phyloP scores from a whole-genome alignment of 495 filamentous ascomycete genomes.

The Darksidea phi region DNA sequence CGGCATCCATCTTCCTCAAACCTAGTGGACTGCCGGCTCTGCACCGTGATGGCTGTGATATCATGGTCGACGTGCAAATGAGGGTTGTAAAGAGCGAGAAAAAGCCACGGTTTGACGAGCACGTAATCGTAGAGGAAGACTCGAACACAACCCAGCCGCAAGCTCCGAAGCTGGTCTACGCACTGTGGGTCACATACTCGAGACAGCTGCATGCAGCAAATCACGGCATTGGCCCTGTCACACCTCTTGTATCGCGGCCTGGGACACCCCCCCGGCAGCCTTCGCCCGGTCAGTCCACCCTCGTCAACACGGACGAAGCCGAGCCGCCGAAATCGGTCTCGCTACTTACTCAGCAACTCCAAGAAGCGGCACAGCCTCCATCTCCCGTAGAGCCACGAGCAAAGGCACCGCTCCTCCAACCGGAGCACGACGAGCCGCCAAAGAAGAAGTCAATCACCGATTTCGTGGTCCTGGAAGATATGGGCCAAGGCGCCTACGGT shows the following conservation, averaged over 20 bases:
- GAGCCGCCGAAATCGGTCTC: conserved; percentile 44
- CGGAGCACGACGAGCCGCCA: conserved; percentile 25
- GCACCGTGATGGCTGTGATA: conserved; percentile 85
- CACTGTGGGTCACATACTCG: conserved; percentile 96
- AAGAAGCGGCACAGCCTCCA: conserved; percentile 52
- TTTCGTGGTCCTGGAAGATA: conserved; percentile 92
- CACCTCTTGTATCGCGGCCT: conserved; percentile 58
- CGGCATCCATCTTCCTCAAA: conserved; percentile 71
- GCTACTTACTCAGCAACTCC: conserved; percentile 72
- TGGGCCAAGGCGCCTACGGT: conserved; percentile 97
- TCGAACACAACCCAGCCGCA: conserved; percentile 44
- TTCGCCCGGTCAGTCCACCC: conserved; percentile 67
- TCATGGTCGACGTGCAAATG: conserved; percentile 93
- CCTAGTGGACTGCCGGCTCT: conserved; percentile 79
- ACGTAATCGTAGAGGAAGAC: conserved; percentile 50
- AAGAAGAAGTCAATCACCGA: conserved; percentile 83
- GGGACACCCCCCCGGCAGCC: conserved; percentile 71
- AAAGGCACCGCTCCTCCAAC: conserved; percentile 36
- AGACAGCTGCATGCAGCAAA: conserved; percentile 78
- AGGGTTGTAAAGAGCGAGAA: conserved; percentile 88
- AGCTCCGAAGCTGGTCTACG: conserved; percentile 76
- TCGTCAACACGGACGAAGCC: conserved; percentile 37
- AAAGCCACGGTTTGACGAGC: conserved; percentile 45
- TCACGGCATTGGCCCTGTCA: conserved; percentile 55
- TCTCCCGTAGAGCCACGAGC: conserved; percentile 12